Evolutionary conservation across 2,329 filamentous ascomycete species (phyloP), one percentile per base, ranked within the genome.

Genomic region (Aureobasidium subglaciale): DNA sequence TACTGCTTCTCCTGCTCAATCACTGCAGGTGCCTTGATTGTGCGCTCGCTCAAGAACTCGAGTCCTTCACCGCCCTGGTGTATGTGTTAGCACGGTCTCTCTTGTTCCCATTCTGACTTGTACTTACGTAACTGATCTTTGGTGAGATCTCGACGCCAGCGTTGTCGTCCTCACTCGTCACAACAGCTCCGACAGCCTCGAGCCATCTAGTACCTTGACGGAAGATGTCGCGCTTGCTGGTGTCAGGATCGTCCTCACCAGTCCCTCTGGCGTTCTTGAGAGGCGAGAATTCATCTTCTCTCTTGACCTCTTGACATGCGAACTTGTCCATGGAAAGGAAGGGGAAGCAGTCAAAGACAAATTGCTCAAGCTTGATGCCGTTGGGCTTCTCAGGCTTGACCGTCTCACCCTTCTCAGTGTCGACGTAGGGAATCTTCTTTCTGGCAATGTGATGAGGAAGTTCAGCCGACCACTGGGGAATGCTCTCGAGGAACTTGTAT

Each of bases 301-400:
- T 89, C 72, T 85, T 89, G 52, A 99, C 93, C 75, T 99, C 93
- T 75, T 97, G 86, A 73, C 86, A 95, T 22, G 91, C 93, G 68
- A 99, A 99, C 75, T 95, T 90, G 62, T 85, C 80, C 61, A 99
- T 83, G 16, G 85, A 76, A 52, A 95, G 78, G 78, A 92, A 81
- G 59, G 92, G 91, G 80, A 99, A 99, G 68, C 95, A 93, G 70
- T 99, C 93, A 69, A 99, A 99, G 59, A 99, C 91, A 66, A 97
- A 99, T 74, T 97, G 93, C 80, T 99, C 93, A 35, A 99, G 83
- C 80, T 99, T 99, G 81, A 99, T 91, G 63, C 93, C 93, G 68
- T 99, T 99, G 61, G 93, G 90, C 76, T 90, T 93, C 71, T 90
- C 85, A 3, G 92, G 90, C 80, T 96, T 96, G 72, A 96, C 78